These are phyloP conservation scores for Astragalus membranaceus DNA, from an alignment of 306 rosid genomes.

Conservation along the genomic window DNA sequence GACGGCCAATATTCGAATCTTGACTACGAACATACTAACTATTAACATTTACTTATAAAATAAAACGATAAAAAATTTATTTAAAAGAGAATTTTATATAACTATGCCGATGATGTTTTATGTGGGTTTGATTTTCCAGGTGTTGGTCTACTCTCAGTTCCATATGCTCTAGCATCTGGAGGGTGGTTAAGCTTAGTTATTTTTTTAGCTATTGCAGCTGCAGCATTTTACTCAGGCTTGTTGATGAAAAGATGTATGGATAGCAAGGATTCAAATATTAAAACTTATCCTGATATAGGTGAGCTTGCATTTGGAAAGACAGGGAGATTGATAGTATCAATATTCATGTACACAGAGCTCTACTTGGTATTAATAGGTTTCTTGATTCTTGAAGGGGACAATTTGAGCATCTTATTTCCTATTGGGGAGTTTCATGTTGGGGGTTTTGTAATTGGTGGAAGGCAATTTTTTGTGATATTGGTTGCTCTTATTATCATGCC, in stretches of 20 bases:
- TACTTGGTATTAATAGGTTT: constrained; percentile 73
- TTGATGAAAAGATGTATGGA: constrained; percentile 78
- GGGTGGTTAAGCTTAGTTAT: constrained; percentile 74
- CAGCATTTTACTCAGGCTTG: constrained; percentile 54
- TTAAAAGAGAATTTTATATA: no score
- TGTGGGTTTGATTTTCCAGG: constrained; percentile 40
- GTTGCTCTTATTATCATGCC: constrained; percentile 59
- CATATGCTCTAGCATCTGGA: constrained; percentile 77
- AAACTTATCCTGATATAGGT: constrained; percentile 70
- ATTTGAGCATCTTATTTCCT: constrained; percentile 51
- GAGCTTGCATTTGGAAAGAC: constrained; percentile 62
- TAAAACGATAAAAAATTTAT: no score
- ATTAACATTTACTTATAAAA: no score
- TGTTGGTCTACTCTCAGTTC: constrained; percentile 74
- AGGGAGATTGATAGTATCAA: constrained; percentile 48
- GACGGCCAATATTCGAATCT: no score
- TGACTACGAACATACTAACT: no score
- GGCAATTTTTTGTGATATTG: constrained; percentile 42
- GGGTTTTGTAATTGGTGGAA: constrained; percentile 41
- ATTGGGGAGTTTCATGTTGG: constrained; percentile 22
- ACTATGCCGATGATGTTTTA: neutral
- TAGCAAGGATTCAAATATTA: constrained; percentile 37
- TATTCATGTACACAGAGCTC: constrained; percentile 58
- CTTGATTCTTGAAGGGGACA: constrained; percentile 78
- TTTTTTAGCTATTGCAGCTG: constrained; percentile 38